Evolutionary conservation across 768 basidiomycete species (phyloP), one percentile per base, ranked within the genome.

Genomic region (Tephrocybe sp.): DNA sequence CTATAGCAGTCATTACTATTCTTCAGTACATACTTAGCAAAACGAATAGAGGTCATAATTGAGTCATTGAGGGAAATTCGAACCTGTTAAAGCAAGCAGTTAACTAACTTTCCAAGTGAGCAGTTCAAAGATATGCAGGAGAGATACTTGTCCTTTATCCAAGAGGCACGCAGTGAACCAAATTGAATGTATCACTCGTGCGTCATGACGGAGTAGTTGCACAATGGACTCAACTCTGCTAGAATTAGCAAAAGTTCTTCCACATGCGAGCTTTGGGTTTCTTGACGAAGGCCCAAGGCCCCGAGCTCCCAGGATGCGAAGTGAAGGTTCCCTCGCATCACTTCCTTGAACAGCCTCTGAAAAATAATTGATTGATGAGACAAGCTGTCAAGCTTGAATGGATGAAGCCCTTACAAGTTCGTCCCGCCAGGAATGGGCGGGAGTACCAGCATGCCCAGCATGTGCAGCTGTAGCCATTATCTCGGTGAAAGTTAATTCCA

Each of bases 401-500:
- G 2, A 22, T 18, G 25, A 1, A 22, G 16, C 25, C n/a, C 57
- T 41, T 44, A 61, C 59, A 25, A 58, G 39, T 31, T 55, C 34
- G 15, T 47, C 47, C 29, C 37, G 22, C 22, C 2, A 27, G 16
- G 42, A 13, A 46, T 47, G 42, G 15, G 18, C 40, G 11, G 33
- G 44, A 38, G 21, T 13, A 3, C 51, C 41, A 18, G 23, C 18
- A 42, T 37, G 18, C 15, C 47, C 23, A 29, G 15, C 25, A 33
- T 50, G 38, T 4, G 36, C 42, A 3, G 39, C 52, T 9, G 40
- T 45, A 24, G 56, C 34, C 3, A 41, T 27, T 3, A 66, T 49
- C n/a, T 64, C 62, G 2, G 44, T 23, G 36, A 67, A 67, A 15
- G 36, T 24, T 31, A 69, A 52, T 15, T 60, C 58, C 16, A 68